Base-by-base conservation (phyloP, 176 grass and related monocot species). In the Cenchrus fungigraminus region DNA sequence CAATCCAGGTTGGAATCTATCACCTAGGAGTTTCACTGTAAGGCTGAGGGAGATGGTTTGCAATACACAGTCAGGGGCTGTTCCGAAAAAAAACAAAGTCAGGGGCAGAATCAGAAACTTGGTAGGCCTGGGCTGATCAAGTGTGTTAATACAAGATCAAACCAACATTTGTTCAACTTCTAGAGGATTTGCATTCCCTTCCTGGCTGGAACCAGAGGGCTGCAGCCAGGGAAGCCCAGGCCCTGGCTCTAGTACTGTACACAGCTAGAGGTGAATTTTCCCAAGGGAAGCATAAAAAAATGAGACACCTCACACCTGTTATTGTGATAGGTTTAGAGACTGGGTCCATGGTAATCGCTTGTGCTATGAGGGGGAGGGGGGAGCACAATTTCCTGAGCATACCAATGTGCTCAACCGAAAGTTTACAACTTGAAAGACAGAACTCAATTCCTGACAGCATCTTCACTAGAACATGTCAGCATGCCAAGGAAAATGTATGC, bases 401-500 rank as follows among this genome's bases (percentile, higher is more conserved):
- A 52, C 42, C 19, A 82, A 77, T 76, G 44, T 71, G 31, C 63
- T 69, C 46, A 61, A 25, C 50, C 9, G 4, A 74, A 71, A 31
- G 34, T 44, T 75, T 72, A 76, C 45, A 47, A 59, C 12, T 74
- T 6, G 19, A 58, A 9, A 65, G 15, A 86, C 1, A 70, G 44
- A 45, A 83, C 10, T 43, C 32, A 19, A 75, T 54, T 67, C 53
- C 78, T 63, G 47, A 74, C 45, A 53, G 54, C 71, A 29, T 75
- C 15, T 60, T 47, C 49, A 80, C 15, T 74, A 79, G 83, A 73
- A 14, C n/a, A 58, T 73, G 28, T 44, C 31, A 80, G 45, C 74
- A 80, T 62, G 59, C 20, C 50, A 75, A 85, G 29, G 32, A 42
- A 87, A 85, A 81, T 70, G 40, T 63, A 83, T 68, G 47, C 62